A percentile compares a stretch with the other conserved stretches of the same genome.
Conservation (phyloP, 345 rosid genomes). For the Geranium brycei region DNA sequence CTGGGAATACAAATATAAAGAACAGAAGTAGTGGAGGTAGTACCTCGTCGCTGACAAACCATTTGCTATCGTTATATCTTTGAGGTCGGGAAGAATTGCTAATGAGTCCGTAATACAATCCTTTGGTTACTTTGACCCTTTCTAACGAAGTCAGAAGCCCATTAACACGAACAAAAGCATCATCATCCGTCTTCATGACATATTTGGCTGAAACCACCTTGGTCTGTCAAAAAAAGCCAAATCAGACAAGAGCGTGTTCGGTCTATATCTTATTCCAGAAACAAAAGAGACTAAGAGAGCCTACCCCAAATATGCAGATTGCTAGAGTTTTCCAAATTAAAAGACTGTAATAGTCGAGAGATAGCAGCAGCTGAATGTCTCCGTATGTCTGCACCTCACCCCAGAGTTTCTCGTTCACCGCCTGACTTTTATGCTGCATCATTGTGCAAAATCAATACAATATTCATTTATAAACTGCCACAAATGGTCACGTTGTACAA, state of each 20-base stretch:
- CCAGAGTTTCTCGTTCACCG: slow-evolving; percentile 88
- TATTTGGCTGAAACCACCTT: slow-evolving; percentile 68
- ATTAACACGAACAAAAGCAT: slow-evolving; percentile 91
- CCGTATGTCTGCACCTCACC: slow-evolving; percentile 70
- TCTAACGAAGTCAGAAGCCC: slow-evolving; percentile 60
- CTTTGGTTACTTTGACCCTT: slow-evolving; percentile 37
- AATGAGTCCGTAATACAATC: slow-evolving; percentile 78
- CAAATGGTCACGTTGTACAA: not conserved
- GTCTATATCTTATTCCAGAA: slow-evolving; percentile 6
- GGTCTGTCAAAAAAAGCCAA: slow-evolving; percentile 35
- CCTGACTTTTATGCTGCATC: slow-evolving; percentile 81
- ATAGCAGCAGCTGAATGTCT: slow-evolving; percentile 92
- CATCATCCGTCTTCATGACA: slow-evolving; percentile 96
- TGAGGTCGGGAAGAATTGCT: slow-evolving; percentile 80
- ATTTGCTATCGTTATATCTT: slow-evolving; percentile 78
- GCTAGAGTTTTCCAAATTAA: slow-evolving; percentile 96
- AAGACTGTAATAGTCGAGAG: slow-evolving; percentile 89
- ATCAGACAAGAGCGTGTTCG: slow-evolving; percentile 13
- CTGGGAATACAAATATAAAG: no score
- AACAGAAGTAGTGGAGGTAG: not conserved
- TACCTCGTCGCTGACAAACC: slow-evolving; percentile 87
- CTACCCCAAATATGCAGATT: slow-evolving; percentile 94
- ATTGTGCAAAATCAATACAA: no score
- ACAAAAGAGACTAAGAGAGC: slow-evolving; percentile 8
- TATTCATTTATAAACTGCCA: not conserved